These are phyloP conservation scores for Geotrichum citri-aurantii DNA, from an alignment of 1,139 yeast species.

Conservation along the genomic window DNA sequence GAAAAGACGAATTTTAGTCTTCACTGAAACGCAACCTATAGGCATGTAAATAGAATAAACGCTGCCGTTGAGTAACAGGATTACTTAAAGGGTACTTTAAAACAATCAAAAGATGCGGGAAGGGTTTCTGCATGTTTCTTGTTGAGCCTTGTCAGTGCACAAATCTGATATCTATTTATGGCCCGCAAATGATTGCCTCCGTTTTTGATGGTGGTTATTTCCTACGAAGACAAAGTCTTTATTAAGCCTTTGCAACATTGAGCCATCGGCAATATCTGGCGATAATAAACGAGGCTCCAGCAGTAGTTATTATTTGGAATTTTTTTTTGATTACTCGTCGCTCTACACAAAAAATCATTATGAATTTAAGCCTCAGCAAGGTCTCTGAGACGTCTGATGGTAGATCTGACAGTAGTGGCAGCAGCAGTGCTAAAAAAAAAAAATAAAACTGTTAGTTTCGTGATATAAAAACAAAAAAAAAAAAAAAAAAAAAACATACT, in stretches of 20 bases:
- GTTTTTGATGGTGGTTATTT: background rate
- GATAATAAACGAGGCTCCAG: background rate
- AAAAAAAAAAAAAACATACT: constrained; percentile 35
- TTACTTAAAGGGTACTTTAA: too few relatives aligned
- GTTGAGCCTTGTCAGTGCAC: too few relatives aligned
- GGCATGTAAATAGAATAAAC: too few relatives aligned
- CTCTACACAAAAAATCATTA: constrained; percentile 16
- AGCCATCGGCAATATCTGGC: background rate
- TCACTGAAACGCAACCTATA: too few relatives aligned
- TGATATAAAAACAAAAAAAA: background rate
- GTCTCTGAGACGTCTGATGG: constrained; percentile 99
- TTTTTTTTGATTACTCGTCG: constrained; percentile 7
- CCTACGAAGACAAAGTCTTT: background rate
- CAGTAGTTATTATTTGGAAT: background rate
- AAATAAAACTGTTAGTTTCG: constrained; percentile 1
- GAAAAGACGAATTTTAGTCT: background rate
- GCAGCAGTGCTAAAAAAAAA: constrained; percentile 41
- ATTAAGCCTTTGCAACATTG: background rate
- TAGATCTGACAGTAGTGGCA: constrained; percentile 99
- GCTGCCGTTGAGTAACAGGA: too few relatives aligned
- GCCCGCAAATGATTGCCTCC: background rate
- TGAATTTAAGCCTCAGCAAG: constrained; percentile 89
- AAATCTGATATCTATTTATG: too few relatives aligned
- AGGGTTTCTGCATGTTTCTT: too few relatives aligned
- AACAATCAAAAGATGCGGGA: too few relatives aligned